phyloP scores from a whole-genome alignment of 2,329 filamentous ascomycete species.

The Amylocarpus encephaloides region DNA sequence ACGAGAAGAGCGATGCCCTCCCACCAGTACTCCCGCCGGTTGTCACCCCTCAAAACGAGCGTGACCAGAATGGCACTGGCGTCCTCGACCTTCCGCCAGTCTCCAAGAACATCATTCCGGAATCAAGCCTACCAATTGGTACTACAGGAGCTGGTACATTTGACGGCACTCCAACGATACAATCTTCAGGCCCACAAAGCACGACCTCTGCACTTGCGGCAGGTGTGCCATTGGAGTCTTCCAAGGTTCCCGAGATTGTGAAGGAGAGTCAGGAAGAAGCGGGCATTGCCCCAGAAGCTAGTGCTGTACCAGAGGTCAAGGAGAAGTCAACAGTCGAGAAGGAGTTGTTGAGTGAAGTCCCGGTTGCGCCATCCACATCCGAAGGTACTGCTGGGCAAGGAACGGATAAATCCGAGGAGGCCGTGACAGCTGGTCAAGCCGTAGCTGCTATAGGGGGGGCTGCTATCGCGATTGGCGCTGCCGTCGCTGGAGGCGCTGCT shows the following conservation, averaged over 20 bases:
- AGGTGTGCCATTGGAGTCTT: constrained; percentile 37
- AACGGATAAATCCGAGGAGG: constrained; percentile 47
- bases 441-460: constrained; percentile 38
- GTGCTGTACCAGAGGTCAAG: constrained; percentile 54
- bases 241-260: constrained; percentile 55
- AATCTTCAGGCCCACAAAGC: constrained; percentile 42
- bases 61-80: constrained; percentile 30
- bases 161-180: constrained; percentile 44
- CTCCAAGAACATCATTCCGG: constrained; percentile 64
- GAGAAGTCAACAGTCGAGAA: constrained; percentile 68
- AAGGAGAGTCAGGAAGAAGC: constrained; percentile 67
- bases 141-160: constrained; percentile 40
- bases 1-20: constrained; percentile 67
- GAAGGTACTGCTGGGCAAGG: constrained; percentile 48
- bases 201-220: constrained; percentile 38
- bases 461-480: constrained; percentile 38
- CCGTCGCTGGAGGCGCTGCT: constrained; percentile 35
- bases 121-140: constrained; percentile 69
- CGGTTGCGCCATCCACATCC: constrained; percentile 51
- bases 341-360: constrained; percentile 62
- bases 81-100: constrained; percentile 48
- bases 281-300: constrained; percentile 58
- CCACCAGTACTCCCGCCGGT: constrained; percentile 29
- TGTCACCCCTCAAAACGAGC: constrained; percentile 38
- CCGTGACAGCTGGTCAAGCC: constrained; percentile 37